These are phyloP conservation scores for Tetrapisispora namnaoensis DNA, from an alignment of 805 yeast species.

Conservation along the genomic window DNA sequence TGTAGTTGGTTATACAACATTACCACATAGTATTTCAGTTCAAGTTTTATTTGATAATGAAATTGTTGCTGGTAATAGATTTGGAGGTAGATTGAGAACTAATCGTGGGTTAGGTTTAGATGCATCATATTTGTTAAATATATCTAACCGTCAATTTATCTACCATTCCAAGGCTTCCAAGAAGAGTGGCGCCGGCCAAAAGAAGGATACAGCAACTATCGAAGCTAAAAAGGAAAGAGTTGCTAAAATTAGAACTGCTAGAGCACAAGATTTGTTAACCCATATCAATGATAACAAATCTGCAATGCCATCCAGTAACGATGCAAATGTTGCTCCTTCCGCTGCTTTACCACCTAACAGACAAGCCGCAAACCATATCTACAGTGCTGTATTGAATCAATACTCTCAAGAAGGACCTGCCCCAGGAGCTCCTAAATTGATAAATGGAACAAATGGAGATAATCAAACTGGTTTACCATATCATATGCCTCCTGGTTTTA, in stretches of 20 bases:
- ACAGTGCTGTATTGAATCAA: conserved; percentile 28
- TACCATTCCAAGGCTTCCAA: conserved; percentile 61
- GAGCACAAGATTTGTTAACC: conserved; percentile 4
- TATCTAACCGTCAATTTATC: conserved; percentile 64
- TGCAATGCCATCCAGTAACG: neutral
- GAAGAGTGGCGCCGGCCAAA: conserved; percentile 25
- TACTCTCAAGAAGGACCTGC: conserved; percentile 9
- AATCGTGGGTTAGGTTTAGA: conserved; percentile 81
- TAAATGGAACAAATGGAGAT: conserved; percentile 4
- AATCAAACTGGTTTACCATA: conserved; percentile 22
- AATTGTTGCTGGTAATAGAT: conserved; percentile 68
- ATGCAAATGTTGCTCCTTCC: conserved; percentile 12
- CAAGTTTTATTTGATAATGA: conserved; percentile 80
- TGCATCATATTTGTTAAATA: conserved; percentile 69
- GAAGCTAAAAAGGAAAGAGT: conserved; percentile 3
- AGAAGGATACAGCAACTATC: conserved; percentile 14
- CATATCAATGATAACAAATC: conserved; percentile 8
- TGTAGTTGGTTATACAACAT: conserved; percentile 64
- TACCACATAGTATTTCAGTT: conserved; percentile 44
- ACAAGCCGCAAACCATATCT: conserved; percentile 24
- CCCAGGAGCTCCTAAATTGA: conserved; percentile 1
- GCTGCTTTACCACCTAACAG: conserved; percentile 13
- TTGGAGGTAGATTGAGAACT: conserved; percentile 67
- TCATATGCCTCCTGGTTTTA: conserved; percentile 16
- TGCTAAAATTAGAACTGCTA: conserved; percentile 2